These are phyloP conservation scores for Oidiodendron maius DNA, from an alignment of 495 filamentous ascomycete species.

Conservation along the genomic window DNA sequence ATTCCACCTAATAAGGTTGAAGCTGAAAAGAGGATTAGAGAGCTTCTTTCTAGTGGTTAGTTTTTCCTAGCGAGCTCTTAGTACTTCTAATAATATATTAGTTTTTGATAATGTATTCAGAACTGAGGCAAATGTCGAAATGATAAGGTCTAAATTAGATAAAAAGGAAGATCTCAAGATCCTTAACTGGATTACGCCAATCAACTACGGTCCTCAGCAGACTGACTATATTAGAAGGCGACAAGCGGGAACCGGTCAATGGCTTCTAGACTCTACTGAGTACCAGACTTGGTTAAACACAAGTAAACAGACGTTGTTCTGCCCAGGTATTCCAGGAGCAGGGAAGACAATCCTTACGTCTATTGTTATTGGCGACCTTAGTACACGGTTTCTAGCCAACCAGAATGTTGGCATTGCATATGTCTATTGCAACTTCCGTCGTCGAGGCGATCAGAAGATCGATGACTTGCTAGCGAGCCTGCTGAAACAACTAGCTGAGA, in stretches of 20 bases:
- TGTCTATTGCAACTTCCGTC: constrained; percentile 1
- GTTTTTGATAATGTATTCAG: too few species aligned
- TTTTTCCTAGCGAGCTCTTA: too few species aligned
- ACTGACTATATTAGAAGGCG: constrained; percentile 25
- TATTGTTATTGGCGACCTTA: background rate
- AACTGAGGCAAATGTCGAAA: constrained; percentile 24
- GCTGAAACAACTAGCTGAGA: too few species aligned
- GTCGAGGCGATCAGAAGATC: constrained; percentile 1
- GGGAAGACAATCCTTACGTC: background rate
- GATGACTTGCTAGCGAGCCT: too few species aligned
- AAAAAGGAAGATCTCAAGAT: constrained; percentile 4
- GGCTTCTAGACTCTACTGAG: constrained; percentile 27
- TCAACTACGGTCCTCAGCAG: constrained; percentile 28
- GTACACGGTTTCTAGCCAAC: background rate
- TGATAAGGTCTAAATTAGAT: constrained; percentile 13
- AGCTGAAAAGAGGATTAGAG: too few species aligned
- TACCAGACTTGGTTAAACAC: background rate
- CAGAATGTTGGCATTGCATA: constrained; percentile 3
- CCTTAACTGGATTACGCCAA: constrained; percentile 25
- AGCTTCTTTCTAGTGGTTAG: too few species aligned
- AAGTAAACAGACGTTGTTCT: too few species aligned
- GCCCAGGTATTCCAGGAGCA: background rate
- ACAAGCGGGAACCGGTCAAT: too few species aligned
- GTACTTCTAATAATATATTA: too few species aligned
- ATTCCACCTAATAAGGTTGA: too few species aligned